Evolutionary conservation across 2,329 filamentous ascomycete species (phyloP), one percentile per base, ranked within the genome.

Genomic region (Epichloe sp.): DNA sequence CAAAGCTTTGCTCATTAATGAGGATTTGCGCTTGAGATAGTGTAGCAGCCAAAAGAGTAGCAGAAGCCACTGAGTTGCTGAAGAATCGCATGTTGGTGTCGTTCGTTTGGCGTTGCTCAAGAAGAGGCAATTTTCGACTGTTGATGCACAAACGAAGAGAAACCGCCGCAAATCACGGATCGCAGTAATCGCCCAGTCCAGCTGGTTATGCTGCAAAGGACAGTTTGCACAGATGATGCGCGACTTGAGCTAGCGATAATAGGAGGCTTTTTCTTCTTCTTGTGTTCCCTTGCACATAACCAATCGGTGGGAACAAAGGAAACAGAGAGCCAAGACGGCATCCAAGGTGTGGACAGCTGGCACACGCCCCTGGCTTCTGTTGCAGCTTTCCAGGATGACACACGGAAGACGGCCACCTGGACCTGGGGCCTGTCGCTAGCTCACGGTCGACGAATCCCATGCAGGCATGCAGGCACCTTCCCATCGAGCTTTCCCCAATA

Each of bases 1-100:
- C 88, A 65, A 94, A 94, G 65, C 86, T 90, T 47, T 88, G 76
- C 61, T 82, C 80, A 57, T 81, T 83, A 62, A 88, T 77, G 50
- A 88, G 71, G 59, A 79, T 81, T 61, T 86, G 79, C 37, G 83
- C 83, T 49, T 77, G 74, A 37, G 76, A 75, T 50, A 78, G 58
- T 60, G 71, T 63, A 52, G 71, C 69, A 56, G 68, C 69, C 54
- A 78, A 65, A 57, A 72, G 64, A 50, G 70, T 62, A 54, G 68
- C 65, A 56, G 73, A 59, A 50, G 68, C 59, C 51, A 68, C 63
- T 45, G 46, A 56, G 8, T 44, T 34, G 14, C 52, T 12, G 40
- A 35, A 35, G 34, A 52, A 42, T 15, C 47, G 52, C 52, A 54
- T 54, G 43, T 21, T 45, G 38, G 34, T 17, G n/a, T 17, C 36